Conservation (phyloP, 352 stramenopile species). For the Elongisporangium anandrum region DNA sequence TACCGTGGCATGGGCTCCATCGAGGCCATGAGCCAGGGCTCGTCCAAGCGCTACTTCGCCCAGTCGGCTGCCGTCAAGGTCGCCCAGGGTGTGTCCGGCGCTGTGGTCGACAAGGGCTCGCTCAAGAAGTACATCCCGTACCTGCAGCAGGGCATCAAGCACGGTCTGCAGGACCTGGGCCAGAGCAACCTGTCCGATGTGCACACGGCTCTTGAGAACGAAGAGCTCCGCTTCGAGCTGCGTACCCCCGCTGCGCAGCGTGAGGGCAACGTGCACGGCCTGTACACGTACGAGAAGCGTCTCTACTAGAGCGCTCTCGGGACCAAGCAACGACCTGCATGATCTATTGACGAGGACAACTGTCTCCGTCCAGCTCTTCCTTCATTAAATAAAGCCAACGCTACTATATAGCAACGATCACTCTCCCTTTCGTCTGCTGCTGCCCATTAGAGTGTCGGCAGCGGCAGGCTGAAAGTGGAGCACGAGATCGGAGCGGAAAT, state of each 20-base stretch:
- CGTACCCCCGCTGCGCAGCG: slow-evolving; percentile 98
- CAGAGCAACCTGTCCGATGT: slow-evolving; percentile 89
- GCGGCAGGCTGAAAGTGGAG: not conserved
- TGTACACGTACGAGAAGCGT: slow-evolving; percentile 97
- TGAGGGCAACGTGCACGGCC: slow-evolving; percentile 97
- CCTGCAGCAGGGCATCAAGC: slow-evolving; percentile 96
- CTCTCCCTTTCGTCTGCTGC: not conserved
- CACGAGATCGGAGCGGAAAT: not conserved
- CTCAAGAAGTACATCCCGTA: slow-evolving; percentile 99
- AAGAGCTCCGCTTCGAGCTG: slow-evolving; percentile 95
- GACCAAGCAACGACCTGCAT: not conserved
- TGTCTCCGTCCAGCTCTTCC: not conserved
- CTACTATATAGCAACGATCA: not conserved
- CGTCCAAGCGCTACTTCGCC: slow-evolving; percentile 91
- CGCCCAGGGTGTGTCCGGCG: slow-evolving; percentile 97
- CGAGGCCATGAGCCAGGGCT: slow-evolving; percentile 98
- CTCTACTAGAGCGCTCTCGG: slow-evolving; percentile 48
- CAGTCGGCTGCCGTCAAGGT: slow-evolving; percentile 95
- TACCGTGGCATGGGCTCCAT: slow-evolving; percentile 99
- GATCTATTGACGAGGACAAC: not conserved
- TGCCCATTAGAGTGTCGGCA: not conserved
- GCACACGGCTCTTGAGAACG: slow-evolving; percentile 74
- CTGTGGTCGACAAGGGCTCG: slow-evolving; percentile 99
- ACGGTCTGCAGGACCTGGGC: slow-evolving; percentile 98
- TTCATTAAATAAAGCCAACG: not conserved